Evolutionary conservation across 345 rosid species (phyloP).

Genomic region (Murraya paniculata): DNA sequence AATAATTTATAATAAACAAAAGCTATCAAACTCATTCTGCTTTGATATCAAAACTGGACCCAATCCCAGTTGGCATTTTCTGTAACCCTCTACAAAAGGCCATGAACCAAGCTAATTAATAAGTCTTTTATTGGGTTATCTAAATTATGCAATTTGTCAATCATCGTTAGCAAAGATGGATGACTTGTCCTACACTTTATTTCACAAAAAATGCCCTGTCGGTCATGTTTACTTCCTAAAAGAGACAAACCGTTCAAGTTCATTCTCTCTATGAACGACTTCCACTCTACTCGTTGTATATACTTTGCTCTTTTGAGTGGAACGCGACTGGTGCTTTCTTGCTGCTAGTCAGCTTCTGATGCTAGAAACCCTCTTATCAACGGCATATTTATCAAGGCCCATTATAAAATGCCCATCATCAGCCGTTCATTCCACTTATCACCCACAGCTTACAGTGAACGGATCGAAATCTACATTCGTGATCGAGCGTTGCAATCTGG

Average conservation of each 20-base stretch:
- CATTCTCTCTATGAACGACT: neutral
- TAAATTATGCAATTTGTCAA: neutral
- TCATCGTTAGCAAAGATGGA: neutral
- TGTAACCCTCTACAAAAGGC: too few relatives aligned
- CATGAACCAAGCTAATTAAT: too few relatives aligned
- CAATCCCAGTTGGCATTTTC: neutral
- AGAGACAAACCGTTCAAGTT: neutral
- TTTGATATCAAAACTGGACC: neutral
- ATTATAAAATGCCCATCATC: slow-evolving; percentile 14
- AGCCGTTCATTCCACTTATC: slow-evolving; percentile 36
- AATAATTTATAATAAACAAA: neutral
- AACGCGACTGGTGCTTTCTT: neutral
- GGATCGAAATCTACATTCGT: slow-evolving; percentile 34
- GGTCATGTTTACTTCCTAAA: neutral
- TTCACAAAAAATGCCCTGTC: neutral
- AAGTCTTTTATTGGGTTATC: neutral
- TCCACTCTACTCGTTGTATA: neutral
- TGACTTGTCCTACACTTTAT: neutral
- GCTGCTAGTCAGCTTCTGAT: neutral
- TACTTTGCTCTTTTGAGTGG: neutral
- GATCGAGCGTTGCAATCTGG: slow-evolving; percentile 38
- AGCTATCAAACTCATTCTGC: neutral
- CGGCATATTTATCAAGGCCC: slow-evolving; percentile 1
- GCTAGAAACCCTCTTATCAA: neutral
- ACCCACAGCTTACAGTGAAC: slow-evolving; percentile 29